Conservation (phyloP, 108 stramenopile genomes). For the Cyclotella atomus region DNA sequence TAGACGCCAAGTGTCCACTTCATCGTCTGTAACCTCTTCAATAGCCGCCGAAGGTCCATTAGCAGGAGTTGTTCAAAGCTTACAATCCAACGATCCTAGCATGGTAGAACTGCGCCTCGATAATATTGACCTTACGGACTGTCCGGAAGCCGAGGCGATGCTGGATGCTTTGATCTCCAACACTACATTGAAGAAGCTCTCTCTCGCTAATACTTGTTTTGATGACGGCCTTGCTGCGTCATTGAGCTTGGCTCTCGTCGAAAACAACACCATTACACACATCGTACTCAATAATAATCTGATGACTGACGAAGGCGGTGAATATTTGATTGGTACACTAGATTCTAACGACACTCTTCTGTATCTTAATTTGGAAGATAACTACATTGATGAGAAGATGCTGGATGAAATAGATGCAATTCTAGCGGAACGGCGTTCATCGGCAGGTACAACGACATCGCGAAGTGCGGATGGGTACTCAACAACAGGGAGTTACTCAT, state of each 20-base stretch:
- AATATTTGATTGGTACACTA: conserved; percentile 36
- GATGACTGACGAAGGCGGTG: conserved; percentile 42
- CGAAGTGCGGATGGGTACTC: too few species aligned
- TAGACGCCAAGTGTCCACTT: conserved; percentile 2
- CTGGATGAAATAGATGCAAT: conserved; percentile 37
- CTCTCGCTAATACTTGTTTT: conserved; percentile 28
- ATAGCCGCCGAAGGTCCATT: conserved; percentile 3
- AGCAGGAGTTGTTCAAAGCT: background rate
- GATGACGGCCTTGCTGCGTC: conserved; percentile 29
- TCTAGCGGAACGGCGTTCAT: background rate
- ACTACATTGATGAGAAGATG: conserved; percentile 32
- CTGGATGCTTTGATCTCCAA: conserved; percentile 29
- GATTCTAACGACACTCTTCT: conserved; percentile 32
- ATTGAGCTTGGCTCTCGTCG: conserved; percentile 29
- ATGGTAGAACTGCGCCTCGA: conserved; percentile 23
- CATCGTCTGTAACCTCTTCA: background rate
- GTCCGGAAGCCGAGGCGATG: conserved; percentile 32
- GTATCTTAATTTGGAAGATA: conserved; percentile 36
- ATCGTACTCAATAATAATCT: conserved; percentile 39
- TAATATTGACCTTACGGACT: conserved; percentile 12
- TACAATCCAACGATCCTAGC: conserved; percentile 29
- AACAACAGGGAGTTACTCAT: conserved; percentile 1
- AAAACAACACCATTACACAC: conserved; percentile 30
- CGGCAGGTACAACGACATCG: too few species aligned
- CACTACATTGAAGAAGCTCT: conserved; percentile 11